phyloP scores from a whole-genome alignment of 441 rosid species.

The Cnidoscolus chayamansa region DNA sequence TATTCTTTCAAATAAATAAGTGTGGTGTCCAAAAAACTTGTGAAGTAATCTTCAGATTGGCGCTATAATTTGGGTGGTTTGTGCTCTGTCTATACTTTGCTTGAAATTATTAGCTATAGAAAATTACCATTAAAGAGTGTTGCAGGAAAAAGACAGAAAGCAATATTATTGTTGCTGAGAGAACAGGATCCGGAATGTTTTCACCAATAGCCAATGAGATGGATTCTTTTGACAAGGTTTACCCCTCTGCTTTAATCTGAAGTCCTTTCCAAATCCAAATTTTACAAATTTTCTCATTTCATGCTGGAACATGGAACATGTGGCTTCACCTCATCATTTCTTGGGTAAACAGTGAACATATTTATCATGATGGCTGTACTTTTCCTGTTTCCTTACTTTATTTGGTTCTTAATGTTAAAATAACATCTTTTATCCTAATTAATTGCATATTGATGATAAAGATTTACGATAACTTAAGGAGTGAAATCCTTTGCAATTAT shows the following conservation, averaged over 20 bases:
- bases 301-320: neutral
- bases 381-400: neutral
- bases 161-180: slow-evolving; percentile 26
- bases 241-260: slow-evolving; percentile 20
- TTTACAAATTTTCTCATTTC: neutral
- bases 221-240: slow-evolving; percentile 84
- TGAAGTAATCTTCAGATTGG: neutral
- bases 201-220: slow-evolving; percentile 39
- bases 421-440: neutral
- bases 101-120: slow-evolving; percentile 16
- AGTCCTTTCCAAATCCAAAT: slow-evolving; percentile 8
- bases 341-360: neutral
- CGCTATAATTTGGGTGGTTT: neutral
- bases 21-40: neutral
- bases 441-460: neutral
- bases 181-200: slow-evolving; percentile 31
- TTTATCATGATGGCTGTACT: neutral
- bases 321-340: slow-evolving; percentile 5
- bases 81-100: neutral
- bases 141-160: slow-evolving; percentile 54
- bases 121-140: slow-evolving; percentile 24
- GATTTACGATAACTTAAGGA: neutral
- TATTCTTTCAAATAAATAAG: neutral
- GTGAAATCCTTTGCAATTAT: neutral
- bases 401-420: neutral